phyloP scores from a whole-genome alignment of 257 asterid genomes.

The Lavandula angustifolia region DNA sequence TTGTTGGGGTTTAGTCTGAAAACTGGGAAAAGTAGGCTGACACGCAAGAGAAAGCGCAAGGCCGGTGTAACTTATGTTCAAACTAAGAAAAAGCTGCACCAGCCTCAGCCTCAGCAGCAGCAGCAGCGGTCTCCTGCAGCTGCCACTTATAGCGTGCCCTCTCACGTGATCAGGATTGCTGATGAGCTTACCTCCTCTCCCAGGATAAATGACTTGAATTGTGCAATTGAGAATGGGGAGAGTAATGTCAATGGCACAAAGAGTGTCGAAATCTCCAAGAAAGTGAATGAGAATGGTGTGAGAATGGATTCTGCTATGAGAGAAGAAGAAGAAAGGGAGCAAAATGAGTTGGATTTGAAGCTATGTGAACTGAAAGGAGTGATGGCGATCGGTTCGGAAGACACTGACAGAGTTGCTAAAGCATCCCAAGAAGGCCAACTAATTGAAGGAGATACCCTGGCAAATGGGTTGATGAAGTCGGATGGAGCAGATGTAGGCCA shows the following conservation, averaged over 20 bases:
- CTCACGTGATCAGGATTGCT: constrained; percentile 41
- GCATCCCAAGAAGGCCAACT: constrained; percentile 35
- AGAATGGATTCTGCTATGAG: constrained; percentile 29
- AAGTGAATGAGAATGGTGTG: constrained; percentile 47
- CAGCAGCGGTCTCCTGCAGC: constrained; percentile 54
- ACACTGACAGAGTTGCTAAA: constrained; percentile 30
- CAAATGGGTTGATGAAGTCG: constrained; percentile 43
- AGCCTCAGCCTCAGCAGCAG: constrained; percentile 32
- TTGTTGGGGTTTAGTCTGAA: constrained; percentile 45
- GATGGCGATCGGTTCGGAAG: constrained; percentile 29
- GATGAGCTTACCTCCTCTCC: constrained; percentile 43
- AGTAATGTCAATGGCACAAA: constrained; percentile 31
- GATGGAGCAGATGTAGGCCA: constrained; percentile 45
- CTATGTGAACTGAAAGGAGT: constrained; percentile 65
- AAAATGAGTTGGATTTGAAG: constrained; percentile 55
- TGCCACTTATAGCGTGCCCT: constrained; percentile 51
- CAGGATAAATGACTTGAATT: constrained; percentile 31
- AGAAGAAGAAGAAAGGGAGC: constrained; percentile 44
- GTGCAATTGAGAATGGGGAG: constrained; percentile 37
- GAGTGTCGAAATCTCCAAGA: constrained; percentile 37
- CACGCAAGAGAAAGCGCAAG: constrained; percentile 78
- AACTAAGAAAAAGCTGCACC: constrained; percentile 57
- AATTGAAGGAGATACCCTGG: constrained; percentile 32
- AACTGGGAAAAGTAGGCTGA: constrained; percentile 54
- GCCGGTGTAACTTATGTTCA: constrained; percentile 49